phyloP scores from a whole-genome alignment of 1,284 basidiomycete species.

The Cerrena zonata region DNA sequence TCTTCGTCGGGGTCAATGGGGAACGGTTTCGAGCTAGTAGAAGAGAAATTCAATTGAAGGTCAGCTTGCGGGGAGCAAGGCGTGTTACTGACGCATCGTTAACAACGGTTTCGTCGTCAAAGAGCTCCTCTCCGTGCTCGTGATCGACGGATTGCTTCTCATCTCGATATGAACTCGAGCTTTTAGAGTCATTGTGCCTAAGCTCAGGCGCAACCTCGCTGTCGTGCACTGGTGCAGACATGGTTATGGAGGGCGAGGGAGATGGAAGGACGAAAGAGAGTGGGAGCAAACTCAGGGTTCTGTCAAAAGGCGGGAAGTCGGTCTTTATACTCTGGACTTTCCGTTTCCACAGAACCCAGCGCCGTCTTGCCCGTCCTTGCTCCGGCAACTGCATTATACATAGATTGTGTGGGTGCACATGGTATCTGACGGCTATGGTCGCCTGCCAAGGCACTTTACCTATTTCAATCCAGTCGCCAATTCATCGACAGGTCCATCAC shows the following conservation, averaged over 20 bases:
- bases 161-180: slow-evolving; percentile 1
- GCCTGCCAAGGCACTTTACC: not conserved
- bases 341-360: not conserved
- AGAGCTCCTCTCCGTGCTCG: not conserved
- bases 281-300: not conserved
- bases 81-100: slow-evolving; percentile 1
- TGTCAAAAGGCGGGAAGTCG: not conserved
- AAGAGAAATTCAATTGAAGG: no score
- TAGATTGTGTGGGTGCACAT: not conserved
- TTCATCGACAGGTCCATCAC: not conserved
- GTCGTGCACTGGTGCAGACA: slow-evolving; percentile 1
- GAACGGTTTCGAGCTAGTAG: slow-evolving; percentile 35
- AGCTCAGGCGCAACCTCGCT: slow-evolving; percentile 4
- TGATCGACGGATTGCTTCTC: not conserved
- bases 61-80: no score
- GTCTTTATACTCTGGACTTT: not conserved
- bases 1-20: slow-evolving; percentile 45
- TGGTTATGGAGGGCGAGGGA: not conserved
- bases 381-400: no score
- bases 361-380: no score
- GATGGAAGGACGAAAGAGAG: not conserved
- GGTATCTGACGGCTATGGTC: no score
- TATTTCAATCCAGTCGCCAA: not conserved
- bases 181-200: not conserved
- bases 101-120: not conserved